phyloP scores from a whole-genome alignment of 176 grass and related monocot genomes.

The barley (Hordeum vulgare) region MorexV3_pseudomolecules_assembly NC_058524.1:425342480-425342979 shows the following conservation, averaged over 20 bases:
- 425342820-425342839: conserved; percentile 4
- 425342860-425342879: conserved; percentile 81
- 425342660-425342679: conserved; percentile 8
- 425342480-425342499: too few relatives aligned
- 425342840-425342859: conserved; percentile 26
- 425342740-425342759: conserved; percentile 87
- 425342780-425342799: conserved; percentile 50
- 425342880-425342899: conserved; percentile 82
- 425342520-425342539: too few relatives aligned
- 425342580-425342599: too few relatives aligned
- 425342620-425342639: conserved; percentile 13
- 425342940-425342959: conserved; percentile 54
- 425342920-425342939: conserved; percentile 86
- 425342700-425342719: conserved; percentile 22
- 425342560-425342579: too few relatives aligned
- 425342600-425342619: conserved; percentile 6
- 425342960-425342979: conserved; percentile 63
- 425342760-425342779: conserved; percentile 43
- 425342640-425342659: conserved; percentile 1
- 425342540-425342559: too few relatives aligned
- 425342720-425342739: conserved; percentile 69
- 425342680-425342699: conserved; percentile 20
- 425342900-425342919: conserved; percentile 88
- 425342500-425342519: too few relatives aligned
- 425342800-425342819: neutral